These are phyloP conservation scores for Pulveroboletus sp. DNA, from an alignment of 768 basidiomycete genomes.

Conservation along the genomic window DNA sequence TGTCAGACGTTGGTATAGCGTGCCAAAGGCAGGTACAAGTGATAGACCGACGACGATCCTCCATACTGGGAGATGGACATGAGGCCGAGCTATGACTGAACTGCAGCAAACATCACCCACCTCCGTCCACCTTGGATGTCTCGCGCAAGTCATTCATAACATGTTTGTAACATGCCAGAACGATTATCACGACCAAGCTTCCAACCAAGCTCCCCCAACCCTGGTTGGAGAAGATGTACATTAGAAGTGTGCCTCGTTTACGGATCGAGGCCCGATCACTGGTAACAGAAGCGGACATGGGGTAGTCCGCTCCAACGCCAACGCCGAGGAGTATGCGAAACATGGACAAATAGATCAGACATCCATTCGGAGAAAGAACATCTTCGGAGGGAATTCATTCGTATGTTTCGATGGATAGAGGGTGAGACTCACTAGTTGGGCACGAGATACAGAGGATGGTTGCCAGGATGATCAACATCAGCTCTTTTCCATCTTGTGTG, in stretches of 20 bases:
- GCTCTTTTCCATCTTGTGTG: slow-evolving; percentile 62
- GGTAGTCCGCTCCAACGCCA: slow-evolving; percentile 78
- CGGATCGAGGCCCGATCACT: slow-evolving; percentile 61
- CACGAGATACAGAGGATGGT: slow-evolving; percentile 66
- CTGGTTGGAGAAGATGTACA: slow-evolving; percentile 73
- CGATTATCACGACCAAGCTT: slow-evolving; percentile 56
- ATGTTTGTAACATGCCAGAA: slow-evolving; percentile 57
- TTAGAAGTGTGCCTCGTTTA: slow-evolving; percentile 68
- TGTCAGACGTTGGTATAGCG: slow-evolving; percentile 71
- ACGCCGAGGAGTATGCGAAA: slow-evolving; percentile 73
- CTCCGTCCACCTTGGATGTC: slow-evolving; percentile 65
- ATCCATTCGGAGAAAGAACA: slow-evolving; percentile 44
- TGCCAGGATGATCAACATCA: slow-evolving; percentile 75
- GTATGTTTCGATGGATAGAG: neutral
- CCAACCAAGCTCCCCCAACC: slow-evolving; percentile 74
- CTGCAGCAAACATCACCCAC: slow-evolving; percentile 32
- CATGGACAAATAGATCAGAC: slow-evolving; percentile 57
- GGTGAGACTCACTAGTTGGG: slow-evolving; percentile 45
- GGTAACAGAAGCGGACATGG: slow-evolving; percentile 67
- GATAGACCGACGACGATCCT: slow-evolving; percentile 69
- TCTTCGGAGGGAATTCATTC: slow-evolving; percentile 27
- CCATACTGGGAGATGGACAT: slow-evolving; percentile 46
- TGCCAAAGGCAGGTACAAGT: slow-evolving; percentile 69
- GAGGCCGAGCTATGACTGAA: neutral
- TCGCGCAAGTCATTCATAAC: slow-evolving; percentile 57